phyloP scores from a whole-genome alignment of 331 rosid species.

The Cydonia oblonga region DNA sequence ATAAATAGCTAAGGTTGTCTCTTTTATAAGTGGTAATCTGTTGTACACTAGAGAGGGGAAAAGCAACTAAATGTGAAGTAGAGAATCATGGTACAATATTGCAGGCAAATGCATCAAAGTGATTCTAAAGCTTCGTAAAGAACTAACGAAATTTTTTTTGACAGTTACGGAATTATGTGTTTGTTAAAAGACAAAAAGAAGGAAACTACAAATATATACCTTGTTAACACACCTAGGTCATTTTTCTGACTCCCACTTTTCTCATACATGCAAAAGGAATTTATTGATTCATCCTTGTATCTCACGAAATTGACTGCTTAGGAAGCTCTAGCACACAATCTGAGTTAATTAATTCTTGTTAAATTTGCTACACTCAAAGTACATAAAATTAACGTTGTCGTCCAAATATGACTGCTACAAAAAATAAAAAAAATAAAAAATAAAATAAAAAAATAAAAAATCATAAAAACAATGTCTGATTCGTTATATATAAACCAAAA shows the following conservation, averaged over 20 bases:
- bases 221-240: not conserved
- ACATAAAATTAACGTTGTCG: not conserved
- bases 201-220: constrained; percentile 6
- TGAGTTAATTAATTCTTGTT: not conserved
- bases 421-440: too few relatives aligned
- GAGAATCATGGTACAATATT: not conserved
- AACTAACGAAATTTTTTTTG: constrained; percentile 54
- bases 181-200: constrained; percentile 23
- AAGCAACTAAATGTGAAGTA: constrained; percentile 1
- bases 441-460: too few relatives aligned
- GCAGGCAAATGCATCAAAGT: constrained; percentile 25
- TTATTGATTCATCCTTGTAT: constrained; percentile 1
- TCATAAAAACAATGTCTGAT: too few relatives aligned
- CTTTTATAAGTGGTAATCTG: not conserved
- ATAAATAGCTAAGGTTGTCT: constrained; percentile 3
- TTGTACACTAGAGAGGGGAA: not conserved
- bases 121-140: constrained; percentile 32
- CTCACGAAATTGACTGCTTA: constrained; percentile 4
- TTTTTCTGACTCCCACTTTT: constrained; percentile 30
- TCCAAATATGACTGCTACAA: too few relatives aligned
- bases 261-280: not conserved
- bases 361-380: not conserved
- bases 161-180: constrained; percentile 32
- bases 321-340: not conserved
- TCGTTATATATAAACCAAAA: too few relatives aligned